Evolutionary conservation across 108 stramenopile genomes (phyloP).

Genomic region (Cyclotella atomus): DNA sequence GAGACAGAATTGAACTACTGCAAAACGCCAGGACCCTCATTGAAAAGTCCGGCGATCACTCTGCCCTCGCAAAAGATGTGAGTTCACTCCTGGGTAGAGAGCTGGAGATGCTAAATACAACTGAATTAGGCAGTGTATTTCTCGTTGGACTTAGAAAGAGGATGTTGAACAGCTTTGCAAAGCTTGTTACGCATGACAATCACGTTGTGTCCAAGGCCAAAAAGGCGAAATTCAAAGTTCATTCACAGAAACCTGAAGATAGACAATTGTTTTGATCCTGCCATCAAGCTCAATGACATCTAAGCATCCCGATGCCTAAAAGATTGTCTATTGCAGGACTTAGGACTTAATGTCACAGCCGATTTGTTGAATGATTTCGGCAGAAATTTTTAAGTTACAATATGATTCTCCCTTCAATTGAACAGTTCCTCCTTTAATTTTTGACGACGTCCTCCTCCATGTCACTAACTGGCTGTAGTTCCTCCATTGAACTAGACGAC

Average conservation of each 20-base stretch:
- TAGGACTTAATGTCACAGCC: too few species aligned
- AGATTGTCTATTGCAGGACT: too few species aligned
- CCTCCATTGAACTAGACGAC: too few species aligned
- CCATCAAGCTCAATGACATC: too few species aligned
- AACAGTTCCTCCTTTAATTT: too few species aligned
- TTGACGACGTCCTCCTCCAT: too few species aligned
- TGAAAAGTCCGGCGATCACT: slow-evolving; percentile 10
- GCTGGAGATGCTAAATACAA: slow-evolving; percentile 35
- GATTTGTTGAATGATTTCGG: too few species aligned
- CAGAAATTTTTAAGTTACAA: too few species aligned
- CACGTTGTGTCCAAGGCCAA: background rate
- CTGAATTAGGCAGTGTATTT: slow-evolving; percentile 34
- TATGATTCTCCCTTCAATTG: too few species aligned
- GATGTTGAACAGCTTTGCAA: slow-evolving; percentile 22
- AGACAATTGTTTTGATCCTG: too few species aligned
- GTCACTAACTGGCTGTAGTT: too few species aligned
- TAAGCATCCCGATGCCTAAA: too few species aligned
- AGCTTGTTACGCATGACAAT: slow-evolving; percentile 17
- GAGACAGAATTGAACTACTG: slow-evolving; percentile 25
- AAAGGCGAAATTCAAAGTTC: background rate
- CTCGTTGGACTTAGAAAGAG: slow-evolving; percentile 34
- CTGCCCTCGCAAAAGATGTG: slow-evolving; percentile 29
- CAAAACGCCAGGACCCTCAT: slow-evolving; percentile 23
- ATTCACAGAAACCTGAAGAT: background rate
- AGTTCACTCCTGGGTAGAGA: slow-evolving; percentile 30